phyloP scores from a whole-genome alignment of 140 eudicot species.

The Oenanthe javanica region DNA sequence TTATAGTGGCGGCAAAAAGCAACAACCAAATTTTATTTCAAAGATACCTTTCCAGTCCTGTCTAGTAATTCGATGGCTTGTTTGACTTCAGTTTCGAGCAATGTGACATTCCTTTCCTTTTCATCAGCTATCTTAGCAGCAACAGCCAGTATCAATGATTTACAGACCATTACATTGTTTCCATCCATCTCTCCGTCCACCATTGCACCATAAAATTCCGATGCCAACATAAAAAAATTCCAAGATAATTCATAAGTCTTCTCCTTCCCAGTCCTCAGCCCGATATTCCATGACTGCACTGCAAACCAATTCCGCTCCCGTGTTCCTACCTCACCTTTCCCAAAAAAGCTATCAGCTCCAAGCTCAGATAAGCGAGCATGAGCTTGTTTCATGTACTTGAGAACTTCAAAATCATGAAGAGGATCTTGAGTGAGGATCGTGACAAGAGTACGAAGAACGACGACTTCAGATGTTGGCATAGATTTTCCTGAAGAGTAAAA shows the following conservation, averaged over 20 bases:
- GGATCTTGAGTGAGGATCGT: conserved; percentile 56
- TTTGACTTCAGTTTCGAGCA: conserved; percentile 55
- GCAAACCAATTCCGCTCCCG: conserved; percentile 83
- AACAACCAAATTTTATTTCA: not conserved
- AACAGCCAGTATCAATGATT: conserved; percentile 65
- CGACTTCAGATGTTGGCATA: conserved; percentile 75
- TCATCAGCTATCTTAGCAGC: conserved; percentile 77
- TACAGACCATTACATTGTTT: conserved; percentile 60
- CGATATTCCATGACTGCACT: conserved; percentile 63
- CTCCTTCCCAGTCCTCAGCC: conserved; percentile 59
- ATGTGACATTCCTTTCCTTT: conserved; percentile 33
- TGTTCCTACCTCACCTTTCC: conserved; percentile 78
- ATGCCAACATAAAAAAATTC: conserved; percentile 62
- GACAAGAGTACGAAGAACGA: conserved; percentile 67
- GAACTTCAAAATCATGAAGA: conserved; percentile 51
- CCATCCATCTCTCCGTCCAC: conserved; percentile 55
- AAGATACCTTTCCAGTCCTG: conserved; percentile 80
- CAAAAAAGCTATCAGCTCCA: conserved; percentile 72
- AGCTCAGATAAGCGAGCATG: conserved; percentile 53
- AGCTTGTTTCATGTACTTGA: conserved; percentile 67
- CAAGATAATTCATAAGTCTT: conserved; percentile 50
- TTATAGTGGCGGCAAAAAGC: not conserved
- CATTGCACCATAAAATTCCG: conserved; percentile 53
- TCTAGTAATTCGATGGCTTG: conserved; percentile 73
- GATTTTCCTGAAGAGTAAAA: conserved; percentile 65